Evolutionary conservation across 2,329 filamentous ascomycete genomes (phyloP).

Genomic region (Paraphoma chrysanthemicola): DNA sequence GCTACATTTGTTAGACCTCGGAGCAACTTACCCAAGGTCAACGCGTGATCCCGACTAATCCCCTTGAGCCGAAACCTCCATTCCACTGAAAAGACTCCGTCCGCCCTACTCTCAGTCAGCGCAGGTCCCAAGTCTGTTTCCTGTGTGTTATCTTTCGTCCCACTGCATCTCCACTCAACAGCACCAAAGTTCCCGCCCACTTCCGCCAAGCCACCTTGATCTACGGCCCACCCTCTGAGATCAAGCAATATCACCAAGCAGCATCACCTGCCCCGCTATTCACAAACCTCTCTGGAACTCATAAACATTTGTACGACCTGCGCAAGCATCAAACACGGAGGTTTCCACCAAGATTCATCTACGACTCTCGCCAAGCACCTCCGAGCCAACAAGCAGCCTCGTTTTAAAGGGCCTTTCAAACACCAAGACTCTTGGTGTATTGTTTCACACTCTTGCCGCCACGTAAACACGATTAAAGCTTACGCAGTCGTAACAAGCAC

Average conservation of each 20-base stretch:
- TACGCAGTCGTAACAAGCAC: slow-evolving; percentile 31
- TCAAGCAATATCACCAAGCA: slow-evolving; percentile 29
- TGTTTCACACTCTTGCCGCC: slow-evolving; percentile 30
- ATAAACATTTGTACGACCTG: slow-evolving; percentile 24
- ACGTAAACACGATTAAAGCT: slow-evolving; percentile 25
- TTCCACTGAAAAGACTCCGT: slow-evolving; percentile 13
- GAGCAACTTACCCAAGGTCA: slow-evolving; percentile 17
- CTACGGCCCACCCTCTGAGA: slow-evolving; percentile 34
- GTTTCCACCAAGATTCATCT: slow-evolving; percentile 16
- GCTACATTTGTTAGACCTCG: slow-evolving; percentile 22
- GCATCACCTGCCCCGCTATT: slow-evolving; percentile 24
- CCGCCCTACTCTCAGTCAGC: slow-evolving; percentile 13
- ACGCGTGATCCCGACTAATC: slow-evolving; percentile 12
- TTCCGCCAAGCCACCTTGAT: slow-evolving; percentile 28
- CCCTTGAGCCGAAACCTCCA: slow-evolving; percentile 22
- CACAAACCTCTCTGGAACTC: slow-evolving; percentile 28
- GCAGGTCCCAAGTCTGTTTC: slow-evolving; percentile 8
- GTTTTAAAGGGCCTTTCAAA: slow-evolving; percentile 16
- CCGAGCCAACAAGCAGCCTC: slow-evolving; percentile 26
- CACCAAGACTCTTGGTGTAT: slow-evolving; percentile 25
- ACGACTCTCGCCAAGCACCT: slow-evolving; percentile 32
- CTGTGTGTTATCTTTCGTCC: slow-evolving; percentile 20
- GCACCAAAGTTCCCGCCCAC: slow-evolving; percentile 30
- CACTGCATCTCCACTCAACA: slow-evolving; percentile 36
- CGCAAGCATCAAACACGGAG: slow-evolving; percentile 25